These are phyloP conservation scores for Aspergillus mulundensis DNA, from an alignment of 495 filamentous ascomycete species.

Conservation along the genomic window DNA sequence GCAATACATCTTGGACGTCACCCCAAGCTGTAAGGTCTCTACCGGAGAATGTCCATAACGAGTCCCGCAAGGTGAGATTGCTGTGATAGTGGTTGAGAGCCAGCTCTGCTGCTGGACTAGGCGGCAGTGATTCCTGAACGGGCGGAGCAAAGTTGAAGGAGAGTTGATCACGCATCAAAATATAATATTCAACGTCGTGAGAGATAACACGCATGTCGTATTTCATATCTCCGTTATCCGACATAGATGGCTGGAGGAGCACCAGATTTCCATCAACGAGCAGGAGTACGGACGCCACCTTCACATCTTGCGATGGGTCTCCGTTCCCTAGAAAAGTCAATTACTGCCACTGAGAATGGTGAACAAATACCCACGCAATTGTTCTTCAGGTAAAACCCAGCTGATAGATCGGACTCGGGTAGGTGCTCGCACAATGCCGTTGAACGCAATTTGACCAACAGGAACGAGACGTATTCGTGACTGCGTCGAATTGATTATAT, in stretches of 20 bases:
- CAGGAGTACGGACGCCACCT: conserved; percentile 89
- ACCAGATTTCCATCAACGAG: conserved; percentile 95
- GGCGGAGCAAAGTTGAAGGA: conserved; percentile 44
- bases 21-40: conserved; percentile 76
- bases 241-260: conserved; percentile 77
- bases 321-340: conserved; percentile 59
- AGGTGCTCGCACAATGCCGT: conserved; percentile 92
- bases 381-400: conserved; percentile 92
- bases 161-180: conserved; percentile 82
- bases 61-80: conserved; percentile 66
- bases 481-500: conserved; percentile 70
- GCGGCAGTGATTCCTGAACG: conserved; percentile 42
- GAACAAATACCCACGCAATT: conserved; percentile 56
- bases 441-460: conserved; percentile 93
- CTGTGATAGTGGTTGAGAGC: conserved; percentile 38
- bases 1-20: conserved; percentile 83
- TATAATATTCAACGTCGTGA: conserved; percentile 92
- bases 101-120: conserved; percentile 49
- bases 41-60: conserved; percentile 93
- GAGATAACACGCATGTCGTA: conserved; percentile 98
- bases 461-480: conserved; percentile 74
- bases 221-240: conserved; percentile 73
- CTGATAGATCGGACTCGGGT: conserved; percentile 87
- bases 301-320: conserved; percentile 93
- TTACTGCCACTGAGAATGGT: neutral